phyloP scores from a whole-genome alignment of 176 grass and related monocot species.

The Echinochloa phyllopogon region DNA sequence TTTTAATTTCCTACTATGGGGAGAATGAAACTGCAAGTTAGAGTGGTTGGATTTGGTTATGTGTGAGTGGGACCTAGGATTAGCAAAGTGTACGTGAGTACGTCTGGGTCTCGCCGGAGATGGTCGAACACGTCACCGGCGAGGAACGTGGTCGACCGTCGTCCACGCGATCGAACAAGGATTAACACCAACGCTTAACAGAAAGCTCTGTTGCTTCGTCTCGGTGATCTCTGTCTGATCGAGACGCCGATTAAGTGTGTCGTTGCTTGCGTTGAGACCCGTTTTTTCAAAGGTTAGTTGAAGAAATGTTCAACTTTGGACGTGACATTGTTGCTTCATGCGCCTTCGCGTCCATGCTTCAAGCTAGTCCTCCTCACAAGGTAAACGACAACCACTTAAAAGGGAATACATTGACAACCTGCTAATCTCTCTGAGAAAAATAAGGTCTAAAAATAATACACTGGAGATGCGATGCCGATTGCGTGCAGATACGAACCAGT shows the following conservation, averaged over 20 bases:
- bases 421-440: background rate
- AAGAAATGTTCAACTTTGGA: slow-evolving; percentile 17
- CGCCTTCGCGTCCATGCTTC: slow-evolving; percentile 24
- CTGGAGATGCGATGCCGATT: background rate
- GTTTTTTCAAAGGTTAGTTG: slow-evolving; percentile 19
- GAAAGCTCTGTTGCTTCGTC: slow-evolving; percentile 7
- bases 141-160: slow-evolving; percentile 15
- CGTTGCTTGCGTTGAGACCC: background rate
- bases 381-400: background rate
- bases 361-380: slow-evolving; percentile 15
- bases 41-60: background rate
- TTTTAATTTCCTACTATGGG: background rate
- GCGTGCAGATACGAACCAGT: background rate
- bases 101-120: background rate
- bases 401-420: background rate
- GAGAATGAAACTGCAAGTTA: background rate
- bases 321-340: slow-evolving; percentile 30
- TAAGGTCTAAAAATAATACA: background rate
- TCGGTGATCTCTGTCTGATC: background rate
- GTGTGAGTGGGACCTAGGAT: background rate
- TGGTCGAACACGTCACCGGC: background rate
- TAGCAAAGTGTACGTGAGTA: background rate
- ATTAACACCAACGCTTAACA: background rate
- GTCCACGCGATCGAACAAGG: background rate
- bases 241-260: slow-evolving; percentile 33